phyloP scores from a whole-genome alignment of 345 rosid species.

The Raphanus raphanistrum region DNA sequence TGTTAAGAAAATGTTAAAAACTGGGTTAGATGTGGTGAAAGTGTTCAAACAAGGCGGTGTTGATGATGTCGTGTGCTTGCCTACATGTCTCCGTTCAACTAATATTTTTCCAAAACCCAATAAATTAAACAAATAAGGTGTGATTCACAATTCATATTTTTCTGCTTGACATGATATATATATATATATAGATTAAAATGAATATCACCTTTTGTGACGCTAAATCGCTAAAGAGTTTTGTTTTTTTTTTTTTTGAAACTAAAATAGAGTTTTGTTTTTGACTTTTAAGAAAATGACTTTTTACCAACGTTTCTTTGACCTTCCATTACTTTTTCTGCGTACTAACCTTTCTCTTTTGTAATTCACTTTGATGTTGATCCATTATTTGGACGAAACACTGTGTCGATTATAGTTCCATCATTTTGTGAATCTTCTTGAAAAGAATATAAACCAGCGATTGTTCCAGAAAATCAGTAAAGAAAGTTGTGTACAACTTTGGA shows the following conservation, averaged over 20 bases:
- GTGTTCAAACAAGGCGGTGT: slow-evolving; percentile 10
- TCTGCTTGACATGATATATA: too few relatives aligned
- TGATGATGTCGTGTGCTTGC: not conserved
- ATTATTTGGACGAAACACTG: not conserved
- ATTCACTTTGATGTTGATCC: not conserved
- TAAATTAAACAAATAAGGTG: not conserved
- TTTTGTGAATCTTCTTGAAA: not conserved
- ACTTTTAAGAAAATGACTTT: too few relatives aligned
- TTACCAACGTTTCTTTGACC: too few relatives aligned
- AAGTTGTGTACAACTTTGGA: too few relatives aligned
- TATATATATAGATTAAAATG: too few relatives aligned
- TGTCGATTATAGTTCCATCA: not conserved
- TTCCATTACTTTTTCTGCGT: not conserved
- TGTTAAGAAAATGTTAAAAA: not conserved
- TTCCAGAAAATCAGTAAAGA: too few relatives aligned
- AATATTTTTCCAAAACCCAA: not conserved
- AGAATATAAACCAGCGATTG: too few relatives aligned
- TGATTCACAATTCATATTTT: too few relatives aligned
- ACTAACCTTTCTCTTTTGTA: not conserved
- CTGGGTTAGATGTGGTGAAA: not conserved
- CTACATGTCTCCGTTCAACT: not conserved
- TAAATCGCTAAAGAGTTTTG: too few relatives aligned
- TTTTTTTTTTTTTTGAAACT: too few relatives aligned
- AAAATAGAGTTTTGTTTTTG: too few relatives aligned
- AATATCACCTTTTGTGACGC: too few relatives aligned